Evolutionary conservation across 2,329 filamentous ascomycete genomes (phyloP).

Genomic region (Geosmithia putterillii): DNA sequence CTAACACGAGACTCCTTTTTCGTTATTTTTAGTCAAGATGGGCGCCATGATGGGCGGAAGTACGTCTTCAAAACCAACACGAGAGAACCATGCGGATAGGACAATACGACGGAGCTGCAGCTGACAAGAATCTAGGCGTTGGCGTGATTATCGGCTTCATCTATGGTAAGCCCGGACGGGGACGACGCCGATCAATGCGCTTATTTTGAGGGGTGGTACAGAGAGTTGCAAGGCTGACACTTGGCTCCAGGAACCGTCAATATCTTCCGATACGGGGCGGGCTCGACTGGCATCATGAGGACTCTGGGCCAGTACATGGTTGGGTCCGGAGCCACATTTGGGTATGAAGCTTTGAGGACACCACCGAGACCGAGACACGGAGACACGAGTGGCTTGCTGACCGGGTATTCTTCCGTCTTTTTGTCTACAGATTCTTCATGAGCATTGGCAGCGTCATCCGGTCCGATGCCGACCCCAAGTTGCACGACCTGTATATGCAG

Average conservation of each 20-base stretch:
- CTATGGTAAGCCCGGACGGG: conserved; percentile 51
- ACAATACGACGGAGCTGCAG: not conserved
- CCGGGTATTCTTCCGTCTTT: not conserved
- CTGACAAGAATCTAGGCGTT: conserved; percentile 53
- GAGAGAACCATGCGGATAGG: not conserved
- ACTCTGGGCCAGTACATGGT: conserved; percentile 96
- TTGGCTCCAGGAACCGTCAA: conserved; percentile 62
- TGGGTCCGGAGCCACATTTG: conserved; percentile 89
- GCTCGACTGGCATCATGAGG: conserved; percentile 84
- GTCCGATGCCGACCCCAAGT: conserved; percentile 70
- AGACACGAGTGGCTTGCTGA: not conserved
- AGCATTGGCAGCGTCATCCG: conserved; percentile 94
- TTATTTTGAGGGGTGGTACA: not conserved
- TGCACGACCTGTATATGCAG: conserved; percentile 63
- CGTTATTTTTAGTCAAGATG: conserved; percentile 53
- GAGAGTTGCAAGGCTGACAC: conserved; percentile 6
- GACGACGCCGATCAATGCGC: not conserved
- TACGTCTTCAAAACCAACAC: conserved; percentile 44
- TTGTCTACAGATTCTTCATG: conserved; percentile 90
- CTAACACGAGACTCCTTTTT: not conserved
- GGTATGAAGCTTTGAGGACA: conserved; percentile 38
- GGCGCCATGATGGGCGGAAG: conserved; percentile 97
- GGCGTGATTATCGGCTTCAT: conserved; percentile 97
- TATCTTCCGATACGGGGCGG: conserved; percentile 90
- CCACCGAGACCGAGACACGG: not conserved